These are phyloP conservation scores for Aspergillus campestris DNA, from an alignment of 495 filamentous ascomycete species.

Conservation along the genomic window DNA sequence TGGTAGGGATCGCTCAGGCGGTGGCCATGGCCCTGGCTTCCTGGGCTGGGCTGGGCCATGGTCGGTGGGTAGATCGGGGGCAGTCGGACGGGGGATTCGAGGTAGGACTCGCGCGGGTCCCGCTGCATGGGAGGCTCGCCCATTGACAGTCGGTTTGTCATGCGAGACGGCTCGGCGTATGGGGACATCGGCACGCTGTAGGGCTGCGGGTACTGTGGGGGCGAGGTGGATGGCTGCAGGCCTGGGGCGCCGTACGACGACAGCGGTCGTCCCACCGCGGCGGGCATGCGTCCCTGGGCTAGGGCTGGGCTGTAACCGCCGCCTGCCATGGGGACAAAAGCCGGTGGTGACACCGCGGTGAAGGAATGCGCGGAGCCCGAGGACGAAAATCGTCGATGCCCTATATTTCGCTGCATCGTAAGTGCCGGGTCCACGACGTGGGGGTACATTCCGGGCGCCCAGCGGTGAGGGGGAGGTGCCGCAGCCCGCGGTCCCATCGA, in stretches of 20 bases:
- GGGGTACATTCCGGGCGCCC: conserved; percentile 31
- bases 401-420: conserved; percentile 17
- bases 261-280: conserved; percentile 24
- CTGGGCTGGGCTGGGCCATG: conserved; percentile 17
- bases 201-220: conserved; percentile 28
- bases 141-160: conserved; percentile 19
- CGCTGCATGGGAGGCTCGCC: conserved; percentile 18
- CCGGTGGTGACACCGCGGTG: conserved; percentile 20
- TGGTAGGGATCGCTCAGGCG: conserved; percentile 35
- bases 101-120: conserved; percentile 25
- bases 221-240: conserved; percentile 27
- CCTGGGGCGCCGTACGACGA: conserved; percentile 21
- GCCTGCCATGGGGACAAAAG: conserved; percentile 19
- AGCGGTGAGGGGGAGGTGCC: conserved; percentile 24
- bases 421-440: conserved; percentile 25
- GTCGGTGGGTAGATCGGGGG: conserved; percentile 34
- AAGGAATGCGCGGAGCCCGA: conserved; percentile 25
- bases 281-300: conserved; percentile 15
- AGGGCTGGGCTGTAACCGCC: conserved; percentile 25
- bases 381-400: conserved; percentile 32
- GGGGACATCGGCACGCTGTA: conserved; percentile 19
- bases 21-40: conserved; percentile 26
- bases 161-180: conserved; percentile 20
- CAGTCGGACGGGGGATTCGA: conserved; percentile 33
- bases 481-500: conserved; percentile 15